Evolutionary conservation across 768 basidiomycete genomes (phyloP), one percentile per base, ranked within the genome.

Genomic region (Russula vinacea): DNA sequence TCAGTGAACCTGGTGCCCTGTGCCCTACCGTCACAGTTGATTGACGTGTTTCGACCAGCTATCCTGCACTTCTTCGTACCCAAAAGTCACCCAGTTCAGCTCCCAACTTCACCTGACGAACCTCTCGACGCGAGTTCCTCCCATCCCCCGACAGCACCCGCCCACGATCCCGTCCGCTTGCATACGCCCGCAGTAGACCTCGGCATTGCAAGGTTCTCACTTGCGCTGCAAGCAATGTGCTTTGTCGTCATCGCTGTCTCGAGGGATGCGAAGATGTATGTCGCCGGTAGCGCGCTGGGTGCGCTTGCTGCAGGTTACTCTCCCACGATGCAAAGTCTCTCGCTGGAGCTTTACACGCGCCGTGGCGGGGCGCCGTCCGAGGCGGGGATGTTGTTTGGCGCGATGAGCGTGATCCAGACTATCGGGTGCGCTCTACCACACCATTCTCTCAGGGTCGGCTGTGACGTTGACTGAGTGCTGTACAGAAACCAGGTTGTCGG

Each of bases 351-450:
- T 51, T 90, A 87, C 65, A 75, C 76, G 33, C 74, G 74, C n/a
- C 76, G 77, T 22, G 82, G 81, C 1, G 82, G 85, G 10, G 26
- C 19, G 33, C 2, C 55, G 2, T 78, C 78, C 16, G 89, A 93
- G 70, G 77, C 80, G 14, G 94, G 92, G 3, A 80, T 78, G 69
- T 77, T 97, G 19, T 94, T 94, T 70, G 94, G 92, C 14, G 92
- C 85, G 4, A 68, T 94, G 62, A 85, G 87, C 61, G 89, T 94
- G 33, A 68, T 92, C 4, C 84, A 89, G 65, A 84, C 88, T 6
- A 71, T 92, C 11, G 79, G 85, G 84, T 87, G 68, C 52, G 78
- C 67, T 32, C 37, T 14, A 3, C 3, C 14, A 32, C 29, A n/a
- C 39, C 22, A 32, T 51, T 26, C 22, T 24, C 42, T 22, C 1